Base-by-base conservation (phyloP, 306 rosid species). In the Betula pendula region DNA sequence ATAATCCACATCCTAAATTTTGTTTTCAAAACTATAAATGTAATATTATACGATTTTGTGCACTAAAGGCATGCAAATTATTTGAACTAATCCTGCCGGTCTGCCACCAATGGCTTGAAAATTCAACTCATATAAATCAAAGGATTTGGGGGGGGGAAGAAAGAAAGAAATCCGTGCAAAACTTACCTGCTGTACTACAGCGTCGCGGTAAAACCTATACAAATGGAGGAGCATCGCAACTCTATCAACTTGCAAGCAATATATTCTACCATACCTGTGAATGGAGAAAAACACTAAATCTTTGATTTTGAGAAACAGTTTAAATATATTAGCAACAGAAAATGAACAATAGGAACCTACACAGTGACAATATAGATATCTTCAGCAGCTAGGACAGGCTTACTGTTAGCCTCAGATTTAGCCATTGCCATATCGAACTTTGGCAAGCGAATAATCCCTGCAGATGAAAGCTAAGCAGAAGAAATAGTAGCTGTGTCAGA, bases 351-450 rank as follows among this genome's bases (percentile, higher is more conserved):
- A 44, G 58, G 82, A 27, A 83, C 98, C 65, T 89, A 95, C 99
- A 89, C 93, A 42, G 99, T 95, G 77, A 88, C 79, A 53, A 95
- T 89, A 74, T 80, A 91, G 79, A 91, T n/a, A 80, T 95, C 99
- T 85, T 92, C 99, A 75, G 84, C 88, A 74, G 94, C 97, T 47
- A 95, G 86, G 77, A 95, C 94, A 15, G 99, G 97, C 87, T 89
- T 92, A 85, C 76, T 88, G 75, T 91, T 87, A 79, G 91, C 93
- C 85, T 95, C 98, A 8, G 97, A 88, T 83, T 89, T 95, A 84
- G 98, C 96, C 97, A 95, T 92, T 71, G 82, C 92, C 97, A 92
- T 92, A 85, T 95, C 97, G 71, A 95, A 95, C 88, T 87, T 91
- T 63, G 99, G 99, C 85, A 95, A 78, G 70, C 98, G 97, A 86